Evolutionary conservation across 2,329 filamentous ascomycete genomes (phyloP).

Genomic region (Juglanconis sp.): DNA sequence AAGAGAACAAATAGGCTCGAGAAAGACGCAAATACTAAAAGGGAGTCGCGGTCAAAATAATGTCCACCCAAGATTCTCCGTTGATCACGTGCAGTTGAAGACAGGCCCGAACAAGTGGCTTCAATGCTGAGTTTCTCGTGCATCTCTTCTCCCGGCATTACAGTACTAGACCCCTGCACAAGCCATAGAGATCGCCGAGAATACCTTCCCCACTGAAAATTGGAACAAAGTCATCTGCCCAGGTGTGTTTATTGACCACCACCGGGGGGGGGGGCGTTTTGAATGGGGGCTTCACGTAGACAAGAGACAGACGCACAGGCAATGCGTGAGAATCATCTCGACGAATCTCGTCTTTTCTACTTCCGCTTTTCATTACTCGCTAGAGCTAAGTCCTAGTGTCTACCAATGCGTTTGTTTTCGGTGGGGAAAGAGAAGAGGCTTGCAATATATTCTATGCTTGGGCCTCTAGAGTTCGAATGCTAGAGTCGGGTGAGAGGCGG

Average conservation of each 20-base stretch:
- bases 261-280: too few species aligned
- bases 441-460: background rate
- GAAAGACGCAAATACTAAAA: background rate
- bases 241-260: too few species aligned
- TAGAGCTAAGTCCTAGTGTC: background rate
- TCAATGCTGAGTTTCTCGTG: too few species aligned
- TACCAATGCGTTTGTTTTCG: background rate
- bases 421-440: background rate
- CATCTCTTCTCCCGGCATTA: too few species aligned
- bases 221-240: too few species aligned
- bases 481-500: slow-evolving; percentile 7
- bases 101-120: too few species aligned
- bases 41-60: background rate
- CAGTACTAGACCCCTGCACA: too few species aligned
- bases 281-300: too few species aligned
- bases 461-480: background rate
- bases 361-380: background rate
- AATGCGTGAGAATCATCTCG: too few species aligned
- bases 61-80: background rate
- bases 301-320: too few species aligned
- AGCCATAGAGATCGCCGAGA: too few species aligned
- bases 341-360: background rate
- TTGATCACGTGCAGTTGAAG: background rate
- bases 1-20: background rate
- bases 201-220: too few species aligned